Evolutionary conservation across 345 rosid species (phyloP).

Genomic region (Rhodamnia rubescens): DNA sequence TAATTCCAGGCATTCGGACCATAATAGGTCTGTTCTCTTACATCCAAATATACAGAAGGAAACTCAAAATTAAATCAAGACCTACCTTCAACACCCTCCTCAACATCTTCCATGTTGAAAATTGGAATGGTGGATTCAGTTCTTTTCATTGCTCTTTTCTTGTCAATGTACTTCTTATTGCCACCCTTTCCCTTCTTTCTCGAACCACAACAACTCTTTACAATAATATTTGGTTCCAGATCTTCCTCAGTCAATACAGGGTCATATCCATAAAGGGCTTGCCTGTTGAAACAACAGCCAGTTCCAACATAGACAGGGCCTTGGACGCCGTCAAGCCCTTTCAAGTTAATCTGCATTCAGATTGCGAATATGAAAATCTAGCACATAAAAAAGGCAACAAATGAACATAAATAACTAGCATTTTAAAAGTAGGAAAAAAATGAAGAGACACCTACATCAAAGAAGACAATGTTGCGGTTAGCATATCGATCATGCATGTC

Average conservation of each 20-base stretch:
- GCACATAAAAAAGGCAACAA: neutral
- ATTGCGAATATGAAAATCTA: neutral
- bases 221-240: constrained; percentile 83
- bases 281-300: constrained; percentile 98
- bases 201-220: constrained; percentile 95
- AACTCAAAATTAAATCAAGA: neutral
- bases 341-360: constrained; percentile 79
- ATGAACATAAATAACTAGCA: neutral
- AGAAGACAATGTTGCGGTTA: constrained; percentile 95
- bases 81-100: constrained; percentile 97
- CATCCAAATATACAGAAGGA: neutral
- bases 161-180: constrained; percentile 69
- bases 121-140: constrained; percentile 94
- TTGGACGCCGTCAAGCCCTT: constrained; percentile 94
- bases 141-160: constrained; percentile 70
- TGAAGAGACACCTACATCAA: constrained; percentile 57
- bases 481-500: constrained; percentile 99
- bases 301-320: constrained; percentile 99
- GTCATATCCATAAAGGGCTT: constrained; percentile 96
- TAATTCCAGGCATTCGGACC: neutral
- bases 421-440: neutral
- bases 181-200: constrained; percentile 74
- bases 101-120: constrained; percentile 97
- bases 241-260: constrained; percentile 96
- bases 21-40: neutral